phyloP scores from a whole-genome alignment of 345 rosid species.

The Eucalyptus curtisii region DNA sequence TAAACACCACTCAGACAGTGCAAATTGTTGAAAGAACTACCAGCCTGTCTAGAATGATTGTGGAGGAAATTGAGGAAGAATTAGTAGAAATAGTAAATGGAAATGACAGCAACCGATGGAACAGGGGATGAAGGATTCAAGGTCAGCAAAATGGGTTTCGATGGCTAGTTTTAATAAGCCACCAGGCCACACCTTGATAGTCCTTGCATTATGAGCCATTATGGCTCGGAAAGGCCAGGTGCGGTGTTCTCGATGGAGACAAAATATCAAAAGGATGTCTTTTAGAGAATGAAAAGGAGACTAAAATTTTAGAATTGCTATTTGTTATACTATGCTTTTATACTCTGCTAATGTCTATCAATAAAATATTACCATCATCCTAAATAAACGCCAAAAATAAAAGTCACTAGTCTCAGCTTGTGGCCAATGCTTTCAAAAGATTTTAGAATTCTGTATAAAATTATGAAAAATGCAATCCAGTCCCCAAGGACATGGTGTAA shows the following conservation, averaged over 20 bases:
- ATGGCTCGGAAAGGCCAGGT: neutral
- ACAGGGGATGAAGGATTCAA: neutral
- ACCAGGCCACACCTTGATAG: neutral
- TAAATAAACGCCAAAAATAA: neutral
- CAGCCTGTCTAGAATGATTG: neutral
- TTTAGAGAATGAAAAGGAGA: neutral
- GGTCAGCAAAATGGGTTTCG: neutral
- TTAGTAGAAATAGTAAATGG: neutral
- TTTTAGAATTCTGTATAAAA: neutral
- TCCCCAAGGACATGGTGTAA: neutral
- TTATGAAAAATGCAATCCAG: neutral
- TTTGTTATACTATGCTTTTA: neutral
- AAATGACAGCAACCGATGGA: rapidly evolving
- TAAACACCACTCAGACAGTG: neutral
- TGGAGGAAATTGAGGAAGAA: neutral
- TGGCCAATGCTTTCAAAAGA: neutral
- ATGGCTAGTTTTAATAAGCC: neutral
- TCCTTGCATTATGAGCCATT: neutral
- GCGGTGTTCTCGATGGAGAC: neutral
- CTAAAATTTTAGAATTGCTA: neutral
- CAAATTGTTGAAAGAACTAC: neutral
- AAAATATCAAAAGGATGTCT: neutral
- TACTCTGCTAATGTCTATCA: neutral
- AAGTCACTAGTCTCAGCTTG: neutral
- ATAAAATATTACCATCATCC: neutral